Conservation (phyloP, 148 eudicot genomes). For the Suaeda aralocaspica region DNA sequence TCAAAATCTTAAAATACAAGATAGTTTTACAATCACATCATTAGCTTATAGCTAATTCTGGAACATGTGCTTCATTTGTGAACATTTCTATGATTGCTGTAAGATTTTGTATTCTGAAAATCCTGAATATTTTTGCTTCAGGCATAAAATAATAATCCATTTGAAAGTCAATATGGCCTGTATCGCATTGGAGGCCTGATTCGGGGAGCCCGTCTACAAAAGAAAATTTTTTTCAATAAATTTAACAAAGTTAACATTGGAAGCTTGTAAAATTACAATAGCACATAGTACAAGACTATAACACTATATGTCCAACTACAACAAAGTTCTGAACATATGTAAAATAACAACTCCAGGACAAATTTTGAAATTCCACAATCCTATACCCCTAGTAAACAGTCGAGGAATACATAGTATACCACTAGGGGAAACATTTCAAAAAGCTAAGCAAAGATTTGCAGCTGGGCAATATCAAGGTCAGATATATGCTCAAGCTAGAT, state of each 20-base stretch:
- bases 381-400: no score
- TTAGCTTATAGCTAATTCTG: neutral
- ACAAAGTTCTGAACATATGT: no score
- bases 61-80: neutral
- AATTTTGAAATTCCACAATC: no score
- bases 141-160: neutral
- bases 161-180: slow-evolving; percentile 29
- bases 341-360: no score
- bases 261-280: no score
- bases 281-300: no score
- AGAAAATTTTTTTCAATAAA: neutral
- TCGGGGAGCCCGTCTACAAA: slow-evolving; percentile 29
- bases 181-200: slow-evolving; percentile 34
- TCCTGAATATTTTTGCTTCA: neutral
- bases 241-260: neutral
- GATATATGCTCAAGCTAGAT: no score
- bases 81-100: slow-evolving; percentile 18
- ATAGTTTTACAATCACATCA: slow-evolving; percentile 15
- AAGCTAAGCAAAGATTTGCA: no score
- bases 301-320: no score
- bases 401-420: no score
- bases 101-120: slow-evolving; percentile 7
- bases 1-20: slow-evolving; percentile 11
- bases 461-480: no score
- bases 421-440: no score